Conservation (phyloP, 768 basidiomycete genomes). For the Lentinula boryana region DNA sequence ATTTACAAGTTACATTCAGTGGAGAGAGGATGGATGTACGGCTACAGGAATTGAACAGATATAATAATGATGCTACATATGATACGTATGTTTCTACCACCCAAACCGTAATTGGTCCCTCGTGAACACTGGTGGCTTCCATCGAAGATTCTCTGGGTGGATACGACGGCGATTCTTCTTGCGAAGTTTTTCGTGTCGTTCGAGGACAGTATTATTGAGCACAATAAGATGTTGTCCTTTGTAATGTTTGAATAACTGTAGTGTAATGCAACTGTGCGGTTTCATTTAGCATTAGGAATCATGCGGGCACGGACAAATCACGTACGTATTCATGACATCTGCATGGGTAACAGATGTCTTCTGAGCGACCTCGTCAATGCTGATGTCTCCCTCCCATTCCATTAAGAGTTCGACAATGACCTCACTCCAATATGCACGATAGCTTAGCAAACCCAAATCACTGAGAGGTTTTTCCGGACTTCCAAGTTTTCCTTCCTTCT, state of each 20-base stretch:
- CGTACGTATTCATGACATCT: constrained; percentile 98
- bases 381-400: constrained; percentile 71
- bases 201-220: constrained; percentile 84
- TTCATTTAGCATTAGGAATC: constrained; percentile 9
- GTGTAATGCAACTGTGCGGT: constrained; percentile 71
- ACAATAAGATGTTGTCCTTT: constrained; percentile 93
- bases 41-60: background rate
- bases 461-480: constrained; percentile 97
- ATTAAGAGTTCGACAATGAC: constrained; percentile 89
- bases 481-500: constrained; percentile 92
- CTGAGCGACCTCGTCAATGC: constrained; percentile 96
- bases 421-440: constrained; percentile 97
- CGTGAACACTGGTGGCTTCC: constrained; percentile 95
- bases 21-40: background rate
- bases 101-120: constrained; percentile 84
- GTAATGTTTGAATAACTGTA: constrained; percentile 94
- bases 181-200: constrained; percentile 82
- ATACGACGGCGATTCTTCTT: constrained; percentile 77
- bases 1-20: background rate
- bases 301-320: constrained; percentile 15
- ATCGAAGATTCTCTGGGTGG: constrained; percentile 71
- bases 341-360: constrained; percentile 92
- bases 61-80: background rate
- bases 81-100: constrained; percentile 27
- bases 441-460: constrained; percentile 88